These are phyloP conservation scores for Naganishia friedmannii DNA, from an alignment of 768 basidiomycete species.

Conservation along the genomic window DNA sequence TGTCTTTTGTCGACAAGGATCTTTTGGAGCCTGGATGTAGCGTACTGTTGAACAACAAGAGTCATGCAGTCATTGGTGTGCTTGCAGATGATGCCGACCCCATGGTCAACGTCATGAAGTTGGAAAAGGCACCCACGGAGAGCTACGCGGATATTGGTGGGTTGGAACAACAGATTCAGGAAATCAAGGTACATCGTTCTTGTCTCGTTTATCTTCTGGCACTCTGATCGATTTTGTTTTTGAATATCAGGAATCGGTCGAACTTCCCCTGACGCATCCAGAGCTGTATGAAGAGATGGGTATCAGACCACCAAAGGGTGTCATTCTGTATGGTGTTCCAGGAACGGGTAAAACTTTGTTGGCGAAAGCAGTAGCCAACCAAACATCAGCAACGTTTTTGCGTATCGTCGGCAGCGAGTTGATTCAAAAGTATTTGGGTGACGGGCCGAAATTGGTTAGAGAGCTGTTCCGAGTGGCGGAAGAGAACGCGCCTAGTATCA, in stretches of 20 bases:
- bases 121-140: constrained; percentile 98
- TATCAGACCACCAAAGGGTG: constrained; percentile 98
- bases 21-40: constrained; percentile 92
- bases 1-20: constrained; percentile 98
- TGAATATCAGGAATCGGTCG: constrained; percentile 81
- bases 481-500: constrained; percentile 96
- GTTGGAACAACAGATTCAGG: constrained; percentile 92
- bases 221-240: constrained; percentile 8
- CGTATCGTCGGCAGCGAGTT: constrained; percentile 96
- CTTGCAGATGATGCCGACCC: constrained; percentile 93
- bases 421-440: constrained; percentile 98
- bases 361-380: constrained; percentile 95
- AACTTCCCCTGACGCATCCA: constrained; percentile 93
- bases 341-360: constrained; percentile 97
- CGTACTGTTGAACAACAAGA: constrained; percentile 93
- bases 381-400: constrained; percentile 95
- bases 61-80: constrained; percentile 89
- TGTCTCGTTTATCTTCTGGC: background rate
- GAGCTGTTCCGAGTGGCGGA: constrained; percentile 96
- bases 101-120: constrained; percentile 95
- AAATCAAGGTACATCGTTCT: constrained; percentile 76
- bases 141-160: constrained; percentile 99
- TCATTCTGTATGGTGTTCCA: constrained; percentile 96
- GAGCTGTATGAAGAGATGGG: constrained; percentile 99
- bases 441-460: constrained; percentile 95